Evolutionary conservation across 176 grass and related monocot genomes (phyloP).

Genomic region (Hyparrhenia diplandra): DNA sequence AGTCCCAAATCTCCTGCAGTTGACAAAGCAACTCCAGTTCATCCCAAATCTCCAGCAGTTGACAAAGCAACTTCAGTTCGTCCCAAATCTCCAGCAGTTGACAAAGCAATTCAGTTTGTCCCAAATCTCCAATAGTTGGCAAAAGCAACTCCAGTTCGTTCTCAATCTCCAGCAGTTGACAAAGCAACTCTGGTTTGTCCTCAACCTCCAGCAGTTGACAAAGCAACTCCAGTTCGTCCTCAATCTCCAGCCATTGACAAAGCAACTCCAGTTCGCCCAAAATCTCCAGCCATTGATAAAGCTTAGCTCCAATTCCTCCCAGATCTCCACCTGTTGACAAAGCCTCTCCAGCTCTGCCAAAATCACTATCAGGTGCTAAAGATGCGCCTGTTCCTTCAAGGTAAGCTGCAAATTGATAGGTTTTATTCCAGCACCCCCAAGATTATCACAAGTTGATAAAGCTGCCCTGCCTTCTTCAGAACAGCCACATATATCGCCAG

Average conservation of each 20-base stretch:
- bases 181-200: slow-evolving; percentile 12
- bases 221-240: slow-evolving; percentile 1
- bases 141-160: slow-evolving; percentile 12
- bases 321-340: slow-evolving; percentile 10
- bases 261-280: slow-evolving; percentile 9
- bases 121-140: background rate
- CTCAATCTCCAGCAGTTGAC: slow-evolving; percentile 23
- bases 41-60: background rate
- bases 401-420: slow-evolving; percentile 34
- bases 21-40: slow-evolving; percentile 12
- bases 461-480: slow-evolving; percentile 14
- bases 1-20: slow-evolving; percentile 24
- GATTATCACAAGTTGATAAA: slow-evolving; percentile 38
- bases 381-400: slow-evolving; percentile 34
- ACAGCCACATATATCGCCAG: slow-evolving; percentile 22
- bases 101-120: no score
- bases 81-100: slow-evolving; percentile 23
- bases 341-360: background rate
- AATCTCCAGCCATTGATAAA: slow-evolving; percentile 17
- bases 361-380: slow-evolving; percentile 26
- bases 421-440: slow-evolving; percentile 26
- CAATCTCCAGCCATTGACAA: slow-evolving; percentile 11
- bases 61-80: slow-evolving; percentile 12
- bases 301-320: background rate
- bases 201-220: slow-evolving; percentile 25